Evolutionary conservation across 495 filamentous ascomycete species (phyloP).

Genomic region (Apodospora peruviana): DNA sequence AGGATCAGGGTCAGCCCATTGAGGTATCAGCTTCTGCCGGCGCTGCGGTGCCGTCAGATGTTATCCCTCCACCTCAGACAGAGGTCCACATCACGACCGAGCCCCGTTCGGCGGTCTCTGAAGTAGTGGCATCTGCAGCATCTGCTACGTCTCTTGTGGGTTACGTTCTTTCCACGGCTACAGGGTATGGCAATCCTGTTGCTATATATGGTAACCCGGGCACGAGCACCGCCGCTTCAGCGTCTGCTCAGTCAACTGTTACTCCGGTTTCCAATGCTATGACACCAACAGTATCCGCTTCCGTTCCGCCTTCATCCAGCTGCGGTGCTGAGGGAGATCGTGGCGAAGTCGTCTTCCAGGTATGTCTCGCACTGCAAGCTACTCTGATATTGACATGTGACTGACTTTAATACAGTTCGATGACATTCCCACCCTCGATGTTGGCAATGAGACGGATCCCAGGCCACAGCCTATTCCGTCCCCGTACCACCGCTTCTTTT

Average conservation of each 20-base stretch:
- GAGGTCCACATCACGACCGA: slow-evolving; percentile 11
- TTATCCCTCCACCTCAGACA: slow-evolving; percentile 13
- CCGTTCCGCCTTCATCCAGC: no score
- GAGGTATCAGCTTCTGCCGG: neutral
- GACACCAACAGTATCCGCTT: no score
- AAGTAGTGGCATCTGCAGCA: neutral
- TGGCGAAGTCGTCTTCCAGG: slow-evolving; percentile 26
- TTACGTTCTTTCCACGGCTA: slow-evolving; percentile 9
- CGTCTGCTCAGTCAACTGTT: no score
- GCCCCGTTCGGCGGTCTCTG: neutral
- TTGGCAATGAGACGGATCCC: slow-evolving; percentile 15
- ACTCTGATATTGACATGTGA: neutral
- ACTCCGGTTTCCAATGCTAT: no score
- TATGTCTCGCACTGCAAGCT: neutral
- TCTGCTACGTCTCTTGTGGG: slow-evolving; percentile 3
- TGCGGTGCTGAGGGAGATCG: slow-evolving; percentile 27
- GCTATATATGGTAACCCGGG: slow-evolving; percentile 3
- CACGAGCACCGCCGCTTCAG: neutral
- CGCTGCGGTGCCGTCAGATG: neutral
- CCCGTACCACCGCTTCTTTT: slow-evolving; percentile 39
- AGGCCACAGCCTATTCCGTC: slow-evolving; percentile 28
- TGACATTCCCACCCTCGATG: slow-evolving; percentile 26
- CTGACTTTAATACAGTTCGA: slow-evolving; percentile 31
- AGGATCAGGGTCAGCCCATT: no score
- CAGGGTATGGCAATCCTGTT: slow-evolving; percentile 8